phyloP scores from a whole-genome alignment of 306 rosid genomes.

The Astragalus glycyphyllos region DNA sequence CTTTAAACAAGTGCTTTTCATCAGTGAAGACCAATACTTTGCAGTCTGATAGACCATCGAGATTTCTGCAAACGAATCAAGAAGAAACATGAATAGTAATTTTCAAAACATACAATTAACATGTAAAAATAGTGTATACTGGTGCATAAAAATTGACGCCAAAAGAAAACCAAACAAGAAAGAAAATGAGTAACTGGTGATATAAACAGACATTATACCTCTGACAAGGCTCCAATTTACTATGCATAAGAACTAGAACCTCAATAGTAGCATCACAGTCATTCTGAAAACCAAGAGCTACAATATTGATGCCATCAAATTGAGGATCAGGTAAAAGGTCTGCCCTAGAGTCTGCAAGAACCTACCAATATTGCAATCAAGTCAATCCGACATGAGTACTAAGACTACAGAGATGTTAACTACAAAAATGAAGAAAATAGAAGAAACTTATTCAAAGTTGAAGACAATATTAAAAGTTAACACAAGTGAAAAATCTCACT shows the following conservation, averaged over 20 bases:
- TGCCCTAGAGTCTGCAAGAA: conserved; percentile 90
- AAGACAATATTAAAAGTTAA: conserved; percentile 17
- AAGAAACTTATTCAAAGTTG: neutral
- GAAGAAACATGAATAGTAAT: conserved; percentile 39
- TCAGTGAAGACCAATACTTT: conserved; percentile 65
- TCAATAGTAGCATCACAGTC: conserved; percentile 62
- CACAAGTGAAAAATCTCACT: neutral
- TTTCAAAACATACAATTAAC: conserved; percentile 27
- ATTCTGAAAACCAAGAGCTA: conserved; percentile 75
- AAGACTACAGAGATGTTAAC: conserved; percentile 32
- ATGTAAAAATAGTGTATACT: conserved; percentile 32
- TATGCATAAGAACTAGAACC: conserved; percentile 68
- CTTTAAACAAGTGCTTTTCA: conserved; percentile 67
- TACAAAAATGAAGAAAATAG: conserved; percentile 4
- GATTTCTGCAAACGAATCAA: conserved; percentile 60
- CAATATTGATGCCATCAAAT: conserved; percentile 71
- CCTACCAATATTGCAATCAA: conserved; percentile 52
- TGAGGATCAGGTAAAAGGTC: conserved; percentile 87
- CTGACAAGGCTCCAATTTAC: conserved; percentile 52
- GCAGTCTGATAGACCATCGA: conserved; percentile 70
- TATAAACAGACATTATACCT: conserved; percentile 58
- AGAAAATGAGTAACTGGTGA: conserved; percentile 18
- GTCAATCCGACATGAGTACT: conserved; percentile 36
- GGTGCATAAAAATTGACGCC: conserved; percentile 31
- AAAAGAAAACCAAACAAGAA: conserved; percentile 24